Conservation (phyloP, 371 early-diverging fungal species). For the Mortierella sp. region DNA sequence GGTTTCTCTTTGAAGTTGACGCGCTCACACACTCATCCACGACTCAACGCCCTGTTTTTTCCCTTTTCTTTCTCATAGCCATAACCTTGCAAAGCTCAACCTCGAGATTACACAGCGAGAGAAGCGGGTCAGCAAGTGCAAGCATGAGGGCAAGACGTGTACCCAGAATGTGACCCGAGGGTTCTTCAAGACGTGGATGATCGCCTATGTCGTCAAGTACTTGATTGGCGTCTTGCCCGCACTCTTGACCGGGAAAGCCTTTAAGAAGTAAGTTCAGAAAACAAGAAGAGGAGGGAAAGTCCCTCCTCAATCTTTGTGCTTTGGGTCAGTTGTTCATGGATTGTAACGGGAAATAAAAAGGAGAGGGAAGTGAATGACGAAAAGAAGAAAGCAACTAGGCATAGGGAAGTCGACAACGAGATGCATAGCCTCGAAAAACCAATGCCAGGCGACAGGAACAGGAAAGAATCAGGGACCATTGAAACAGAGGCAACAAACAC, state of each 20-base stretch:
- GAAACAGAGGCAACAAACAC: not conserved
- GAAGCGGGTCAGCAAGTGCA: conserved; percentile 64
- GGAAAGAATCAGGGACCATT: not conserved
- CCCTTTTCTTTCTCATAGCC: conserved; percentile 52
- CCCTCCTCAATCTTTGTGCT: not conserved
- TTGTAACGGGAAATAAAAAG: not conserved
- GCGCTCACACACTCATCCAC: conserved; percentile 5
- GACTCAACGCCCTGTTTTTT: not conserved
- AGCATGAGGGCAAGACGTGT: conserved; percentile 85
- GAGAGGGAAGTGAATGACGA: not conserved
- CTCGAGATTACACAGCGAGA: conserved; percentile 62
- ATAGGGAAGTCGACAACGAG: not conserved
- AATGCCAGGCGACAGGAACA: not conserved
- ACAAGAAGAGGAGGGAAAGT: not conserved
- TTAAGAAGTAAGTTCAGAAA: conserved; percentile 67
- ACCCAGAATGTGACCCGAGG: conserved; percentile 80
- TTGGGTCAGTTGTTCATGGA: not conserved
- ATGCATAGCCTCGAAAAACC: not conserved
- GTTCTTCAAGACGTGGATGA: conserved; percentile 79
- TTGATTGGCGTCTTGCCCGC: conserved; percentile 79
- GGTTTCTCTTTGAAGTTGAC: not conserved
- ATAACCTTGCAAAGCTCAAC: conserved; percentile 70
- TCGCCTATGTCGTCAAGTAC: conserved; percentile 82
- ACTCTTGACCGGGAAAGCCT: conserved; percentile 73
- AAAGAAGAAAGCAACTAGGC: not conserved